Base-by-base conservation (phyloP, 75 land plant species). In the Selaginella moellendorffii region DNA sequence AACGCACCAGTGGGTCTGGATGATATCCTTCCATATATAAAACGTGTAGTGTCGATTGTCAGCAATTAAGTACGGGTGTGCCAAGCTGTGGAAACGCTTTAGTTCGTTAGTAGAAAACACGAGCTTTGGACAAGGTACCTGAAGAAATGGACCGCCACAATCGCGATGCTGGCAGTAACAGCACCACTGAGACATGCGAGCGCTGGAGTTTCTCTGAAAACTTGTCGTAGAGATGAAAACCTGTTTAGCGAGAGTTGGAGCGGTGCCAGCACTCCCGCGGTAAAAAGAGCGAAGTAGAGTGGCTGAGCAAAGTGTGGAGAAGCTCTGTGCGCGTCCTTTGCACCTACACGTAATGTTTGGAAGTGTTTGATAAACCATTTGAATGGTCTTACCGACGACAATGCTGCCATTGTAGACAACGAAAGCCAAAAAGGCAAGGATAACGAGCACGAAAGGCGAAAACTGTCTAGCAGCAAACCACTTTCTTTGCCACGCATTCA, bases 41-140 rank as follows among this genome's bases (percentile, higher is more conserved):
- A 92, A 92, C 26, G 90, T 63, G 63, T 88, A 92, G 62, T 92
- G 97, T 21, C 96, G 84, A 36, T 92, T 92, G 64, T 92, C 97
- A 54, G 97, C 84, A 51, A 92, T 80, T 51, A 92, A 82, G 70
- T 92, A 92, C 1, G 96, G 97, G 75, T 92, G 97, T 22, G 80
- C 93, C 17, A 88, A 81, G 63, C 97, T 90, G 87, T 70, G 75
- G 31, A 17, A 18, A 25, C 19, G 28, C 25, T 30, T 26, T 24
- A 54, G 9, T 21, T n/a, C 28, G 29, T 61, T 69, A 24, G 26
- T 24, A 61, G n/a, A 23, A 56, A 8, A 19, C n/a, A 19, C 24
- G 19, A 8, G 19, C 59, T 9, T n/a, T 2, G 1, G 26, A 61
- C 14, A 62, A 9, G 30, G 0, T 27, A 86, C 92, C 97, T 92